Base-by-base conservation (phyloP, 208 protist genomes). In the Naegleria fowleri region DNA sequence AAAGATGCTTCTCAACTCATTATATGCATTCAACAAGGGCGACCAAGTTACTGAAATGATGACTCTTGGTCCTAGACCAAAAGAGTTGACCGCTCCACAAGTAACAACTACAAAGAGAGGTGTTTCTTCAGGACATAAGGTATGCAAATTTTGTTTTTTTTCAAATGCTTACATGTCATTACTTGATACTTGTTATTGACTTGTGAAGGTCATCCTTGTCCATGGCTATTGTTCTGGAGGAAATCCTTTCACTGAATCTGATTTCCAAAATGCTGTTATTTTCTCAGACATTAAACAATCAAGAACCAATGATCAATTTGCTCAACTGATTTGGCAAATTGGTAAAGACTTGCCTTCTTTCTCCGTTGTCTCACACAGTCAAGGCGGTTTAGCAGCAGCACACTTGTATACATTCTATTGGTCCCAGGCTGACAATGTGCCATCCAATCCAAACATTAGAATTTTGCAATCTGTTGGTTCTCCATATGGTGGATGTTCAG, bases 391-490 rank as follows among this genome's bases (percentile, higher is more conserved):
- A 0, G 92, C 88, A 0, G 39, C 91, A 0, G 13, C 91, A 0
- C 94, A 95, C 75, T 59, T 95, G 0, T 43, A 58, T n/a, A 91
- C 86, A 41, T 95, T 88, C 41, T 94, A 94, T 43, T 93, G 91
- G 85, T 87, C 83, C 22, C 33, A n/a, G 7, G 13, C 6, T 29
- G 89, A 91, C 83, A 89, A 67, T 4, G 16, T 36, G 0, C 19
- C 39, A 33, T 16, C 36, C 38, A 33, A 51, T 48, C 19, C 55
- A 22, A 67, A 67, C 55, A 25, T 33, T 33, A 90, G 91, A 86
- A 19, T 93, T 29, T 40, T 95, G 25, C 94, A 95, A 91, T 91
- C 92, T 22, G 86, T 94, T 52, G 94, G 94, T 41, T 90, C 93
- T 9, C 94, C 94, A 79, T 95, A 93, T 43, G 59, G 90, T 79